These are phyloP conservation scores for Mycena epipterygia DNA, from an alignment of 768 basidiomycete species.

Conservation along the genomic window DNA sequence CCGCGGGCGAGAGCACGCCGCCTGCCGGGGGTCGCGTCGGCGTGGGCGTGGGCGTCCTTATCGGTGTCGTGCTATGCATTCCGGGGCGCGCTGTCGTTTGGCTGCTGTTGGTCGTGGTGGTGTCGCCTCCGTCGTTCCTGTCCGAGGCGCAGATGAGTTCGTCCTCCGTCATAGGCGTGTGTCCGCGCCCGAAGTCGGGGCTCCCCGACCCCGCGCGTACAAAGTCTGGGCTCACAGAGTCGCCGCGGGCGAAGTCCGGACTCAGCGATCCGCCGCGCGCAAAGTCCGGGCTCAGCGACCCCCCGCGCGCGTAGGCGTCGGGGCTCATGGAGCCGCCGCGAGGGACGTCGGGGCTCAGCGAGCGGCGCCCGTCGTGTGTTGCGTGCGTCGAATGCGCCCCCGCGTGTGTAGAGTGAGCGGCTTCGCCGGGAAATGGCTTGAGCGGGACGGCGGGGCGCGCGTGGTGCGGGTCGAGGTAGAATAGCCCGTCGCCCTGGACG, in stretches of 20 bases:
- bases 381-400: slow-evolving; percentile 9
- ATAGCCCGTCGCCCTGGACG: slow-evolving; percentile 86
- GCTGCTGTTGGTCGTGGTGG: neutral
- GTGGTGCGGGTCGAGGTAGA: slow-evolving; percentile 87
- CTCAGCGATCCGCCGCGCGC: slow-evolving; percentile 1
- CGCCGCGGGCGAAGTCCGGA: slow-evolving; percentile 18
- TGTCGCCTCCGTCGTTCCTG: neutral
- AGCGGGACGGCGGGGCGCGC: slow-evolving; percentile 82
- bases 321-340: slow-evolving; percentile 25
- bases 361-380: slow-evolving; percentile 7
- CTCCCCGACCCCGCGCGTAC: slow-evolving; percentile 12
- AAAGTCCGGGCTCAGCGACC: slow-evolving; percentile 18
- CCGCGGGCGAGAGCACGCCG: slow-evolving; percentile 52
- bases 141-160: slow-evolving; percentile 7
- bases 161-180: slow-evolving; percentile 30
- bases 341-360: slow-evolving; percentile 14
- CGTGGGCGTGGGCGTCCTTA: too few species aligned
- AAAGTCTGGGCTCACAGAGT: slow-evolving; percentile 20
- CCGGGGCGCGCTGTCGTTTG: too few species aligned
- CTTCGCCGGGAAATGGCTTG: slow-evolving; percentile 47
- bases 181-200: slow-evolving; percentile 10
- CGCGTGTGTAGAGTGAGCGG: neutral
- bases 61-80: too few species aligned
- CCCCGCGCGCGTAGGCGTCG: neutral
- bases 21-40: neutral